Evolutionary conservation across 148 eudicot species (phyloP), one percentile per base, ranked within the genome.

Genomic region (Silene latifolia): DNA sequence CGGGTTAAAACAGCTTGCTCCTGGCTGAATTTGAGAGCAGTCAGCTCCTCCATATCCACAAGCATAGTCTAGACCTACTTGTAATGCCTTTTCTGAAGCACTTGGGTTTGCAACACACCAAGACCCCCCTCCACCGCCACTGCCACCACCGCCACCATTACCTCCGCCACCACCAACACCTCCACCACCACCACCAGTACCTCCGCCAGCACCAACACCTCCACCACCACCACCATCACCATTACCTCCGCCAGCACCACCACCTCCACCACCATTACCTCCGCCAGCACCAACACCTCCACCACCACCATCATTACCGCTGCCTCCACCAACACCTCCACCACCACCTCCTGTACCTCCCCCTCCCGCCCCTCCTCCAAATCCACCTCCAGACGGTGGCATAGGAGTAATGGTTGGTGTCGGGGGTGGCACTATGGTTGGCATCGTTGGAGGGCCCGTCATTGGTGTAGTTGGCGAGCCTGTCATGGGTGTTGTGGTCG

Each of bases 41-140:
- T 95, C 97, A 24, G 98, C 86, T 48, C 97, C 98, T 77, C 97
- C 98, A 79, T 87, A 91, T 25, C 98, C 98, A 79, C 97, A 95
- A 3, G 98, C 97, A 75, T 95, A 95, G 78, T 95, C 98, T 71
- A 95, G 79, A 67, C 93, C 98, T 62, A 92, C 97, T 71, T 95
- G 98, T 73, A 95, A 77, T 57, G 91, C 89, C 51, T 93, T 91
- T 58, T 84, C 76, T 15, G 96, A 89, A 51, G 98, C 93, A 72
- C 84, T 71, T 21, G 88, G 81, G 71, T 81, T 92, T 61, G 97
- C 98, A 3, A 90, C 83, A 72, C 98, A 94, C 98, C 98, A 94
- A n/a, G 91, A 47, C 21, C 98, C 97, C 2, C 97, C 86, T 5
- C 81, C 76, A 0, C 80, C 76, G 1, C 58, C 72, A 0, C 63